Percentiles rank a stretch among this genome's conserved stretches.
phyloP scores from a whole-genome alignment of 176 grass and related monocot species.

The Areca catechu region DNA sequence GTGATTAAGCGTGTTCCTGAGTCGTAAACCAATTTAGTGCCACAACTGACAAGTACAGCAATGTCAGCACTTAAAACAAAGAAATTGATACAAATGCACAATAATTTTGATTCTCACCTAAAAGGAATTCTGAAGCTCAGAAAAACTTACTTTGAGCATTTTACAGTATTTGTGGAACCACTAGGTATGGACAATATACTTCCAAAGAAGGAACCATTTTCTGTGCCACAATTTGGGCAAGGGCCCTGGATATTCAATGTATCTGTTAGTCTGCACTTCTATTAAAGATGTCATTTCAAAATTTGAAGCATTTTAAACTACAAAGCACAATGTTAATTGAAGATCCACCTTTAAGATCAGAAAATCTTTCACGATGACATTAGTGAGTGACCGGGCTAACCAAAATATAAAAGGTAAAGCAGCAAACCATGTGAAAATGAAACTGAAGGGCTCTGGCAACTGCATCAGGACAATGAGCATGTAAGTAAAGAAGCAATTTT shows the following conservation, averaged over 20 bases:
- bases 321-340: slow-evolving; percentile 15
- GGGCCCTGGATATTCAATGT: slow-evolving; percentile 43
- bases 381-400: slow-evolving; percentile 62
- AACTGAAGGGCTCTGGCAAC: slow-evolving; percentile 92
- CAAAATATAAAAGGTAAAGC: slow-evolving; percentile 85
- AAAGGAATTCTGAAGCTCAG: slow-evolving; percentile 1
- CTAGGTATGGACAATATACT: slow-evolving; percentile 77
- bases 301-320: neutral
- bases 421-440: slow-evolving; percentile 97
- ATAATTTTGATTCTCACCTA: neutral
- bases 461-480: slow-evolving; percentile 33
- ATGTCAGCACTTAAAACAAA: slow-evolving; percentile 3
- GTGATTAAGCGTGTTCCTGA: slow-evolving; percentile 69
- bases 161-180: slow-evolving; percentile 57
- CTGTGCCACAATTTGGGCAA: slow-evolving; percentile 76
- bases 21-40: slow-evolving; percentile 48
- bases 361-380: slow-evolving; percentile 75
- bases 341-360: slow-evolving; percentile 75
- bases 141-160: slow-evolving; percentile 67
- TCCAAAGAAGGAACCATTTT: slow-evolving; percentile 89
- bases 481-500: slow-evolving; percentile 6
- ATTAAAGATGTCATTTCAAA: slow-evolving; percentile 2
- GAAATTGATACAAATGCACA: slow-evolving; percentile 2
- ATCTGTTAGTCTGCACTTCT: slow-evolving; percentile 13
- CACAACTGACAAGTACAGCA: slow-evolving; percentile 44